Evolutionary conservation across 108 stramenopile species (phyloP).

Genomic region (Thalassiosira profunda): DNA sequence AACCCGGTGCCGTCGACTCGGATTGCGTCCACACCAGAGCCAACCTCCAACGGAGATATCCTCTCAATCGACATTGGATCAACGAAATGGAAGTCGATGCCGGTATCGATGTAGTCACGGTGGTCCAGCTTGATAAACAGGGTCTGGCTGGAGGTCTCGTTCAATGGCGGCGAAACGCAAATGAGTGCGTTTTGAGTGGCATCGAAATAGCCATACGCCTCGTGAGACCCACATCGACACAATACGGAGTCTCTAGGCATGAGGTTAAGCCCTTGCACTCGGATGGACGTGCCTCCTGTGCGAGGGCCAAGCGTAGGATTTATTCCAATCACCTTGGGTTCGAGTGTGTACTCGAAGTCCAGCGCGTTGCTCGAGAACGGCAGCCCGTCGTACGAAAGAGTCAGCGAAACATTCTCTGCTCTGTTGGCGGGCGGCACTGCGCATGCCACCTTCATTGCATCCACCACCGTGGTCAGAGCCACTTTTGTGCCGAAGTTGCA

Average conservation of each 20-base stretch:
- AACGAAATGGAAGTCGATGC: slow-evolving; percentile 1
- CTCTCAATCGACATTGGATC: background rate
- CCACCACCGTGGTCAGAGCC: background rate
- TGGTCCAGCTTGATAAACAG: background rate
- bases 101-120: background rate
- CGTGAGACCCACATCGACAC: background rate
- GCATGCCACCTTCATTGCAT: background rate
- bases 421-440: background rate
- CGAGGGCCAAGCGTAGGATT: background rate
- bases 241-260: background rate
- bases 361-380: background rate
- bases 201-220: slow-evolving; percentile 4
- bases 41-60: background rate
- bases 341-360: background rate
- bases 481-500: background rate
- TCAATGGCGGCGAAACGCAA: background rate
- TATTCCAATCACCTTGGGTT: background rate
- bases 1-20: background rate
- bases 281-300: background rate
- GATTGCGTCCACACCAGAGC: background rate
- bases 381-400: background rate
- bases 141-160: background rate
- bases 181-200: background rate
- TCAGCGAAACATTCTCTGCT: background rate
- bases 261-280: slow-evolving; percentile 1